Evolutionary conservation across 2,329 filamentous ascomycete genomes (phyloP), one percentile per base, ranked within the genome.

Genomic region (Rhynchosporium graminicola): DNA sequence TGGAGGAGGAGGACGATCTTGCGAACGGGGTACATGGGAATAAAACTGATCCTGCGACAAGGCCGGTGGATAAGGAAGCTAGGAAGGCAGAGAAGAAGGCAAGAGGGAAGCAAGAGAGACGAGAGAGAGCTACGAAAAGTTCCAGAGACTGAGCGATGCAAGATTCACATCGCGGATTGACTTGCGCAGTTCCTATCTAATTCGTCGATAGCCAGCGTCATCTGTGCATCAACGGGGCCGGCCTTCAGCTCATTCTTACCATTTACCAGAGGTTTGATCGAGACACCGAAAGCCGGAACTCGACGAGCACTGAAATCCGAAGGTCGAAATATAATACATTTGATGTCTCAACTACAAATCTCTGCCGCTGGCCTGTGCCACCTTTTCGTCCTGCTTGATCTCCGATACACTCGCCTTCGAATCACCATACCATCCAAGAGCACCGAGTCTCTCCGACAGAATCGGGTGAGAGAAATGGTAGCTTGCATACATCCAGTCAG

Each of bases 391-490:
- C 66, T 86, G 82, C 55, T 70, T 80, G 77, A 36, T 74, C 72
- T 77, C 85, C 82, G 63, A 73, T 72, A 60, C 66, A 60, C 78
- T 77, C 26, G 81, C 76, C 73, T 83, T 84, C 69, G 80, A 80
- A 64, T 83, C 81, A 65, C 91, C 87, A 73, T 88, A 87, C 93
- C 94, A 99, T 68, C 91, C 88, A 64, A 99, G 83, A 1, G 94
- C 95, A 77, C 90, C 91, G 72, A 99, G 82, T 72, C 95, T 87
- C 83, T 99, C 96, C 1, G 93, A 90, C 69, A 99, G 81, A 69
- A 98, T 97, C 0, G 95, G 95, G 78, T 99, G 95, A 29, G 94
- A 97, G 83, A 96, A 97, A 80, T 99, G 93, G 82, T 98, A 99
- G 78, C 89, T 96, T 59, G 95, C 95, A 77, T 96, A 99, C 84